Evolutionary conservation across 352 stramenopile genomes (phyloP), one percentile per base, ranked within the genome.

Genomic region (Pythium biforme): DNA sequence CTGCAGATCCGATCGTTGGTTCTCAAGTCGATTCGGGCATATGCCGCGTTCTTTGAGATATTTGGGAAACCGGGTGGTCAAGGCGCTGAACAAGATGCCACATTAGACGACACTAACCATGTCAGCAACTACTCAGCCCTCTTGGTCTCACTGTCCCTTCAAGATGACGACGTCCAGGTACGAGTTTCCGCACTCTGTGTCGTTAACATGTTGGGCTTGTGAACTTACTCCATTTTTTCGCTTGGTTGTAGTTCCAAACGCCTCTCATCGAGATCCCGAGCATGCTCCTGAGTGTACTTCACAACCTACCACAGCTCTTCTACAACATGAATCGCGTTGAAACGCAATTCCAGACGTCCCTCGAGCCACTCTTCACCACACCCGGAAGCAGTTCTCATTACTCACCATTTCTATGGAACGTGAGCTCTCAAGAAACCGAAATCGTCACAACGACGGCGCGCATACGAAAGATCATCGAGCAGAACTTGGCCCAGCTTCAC

Each of bases 331-430:
- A 72, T 19, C 79, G 84, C 10, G 79, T 93, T 31, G 81, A 91
- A 49, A 79, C 74, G 15, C 79, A 89, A 34, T 89, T 92, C 47
- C 66, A 79, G 11, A 49, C 19, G 4, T 72, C 75, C 11, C 55
- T 81, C 11, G 34, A 45, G n/a, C 43, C 51, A 8, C 29, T 58
- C 3, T 56, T 64, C 22, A 46, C 47, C 2, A 25, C 48, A 1
- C 22, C 55, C 1, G 27, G 51, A 1, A 37, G 66, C 22, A 69
- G 26, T 15, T 29, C 17, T 0, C 26, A 51, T 17, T 75, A 69
- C 5, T 76, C 76, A 10, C 80, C 75, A 4, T 87, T 91, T 56
- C 51, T 93, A 14, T 93, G 84, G 84, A 86, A 81, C 29, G 71
- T 90, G 19, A 72, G 56, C n/a, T 75, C 78, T 3, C 77, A 89